phyloP scores from a whole-genome alignment of 2,329 filamentous ascomycete species.

The Calycina herbarum region DNA sequence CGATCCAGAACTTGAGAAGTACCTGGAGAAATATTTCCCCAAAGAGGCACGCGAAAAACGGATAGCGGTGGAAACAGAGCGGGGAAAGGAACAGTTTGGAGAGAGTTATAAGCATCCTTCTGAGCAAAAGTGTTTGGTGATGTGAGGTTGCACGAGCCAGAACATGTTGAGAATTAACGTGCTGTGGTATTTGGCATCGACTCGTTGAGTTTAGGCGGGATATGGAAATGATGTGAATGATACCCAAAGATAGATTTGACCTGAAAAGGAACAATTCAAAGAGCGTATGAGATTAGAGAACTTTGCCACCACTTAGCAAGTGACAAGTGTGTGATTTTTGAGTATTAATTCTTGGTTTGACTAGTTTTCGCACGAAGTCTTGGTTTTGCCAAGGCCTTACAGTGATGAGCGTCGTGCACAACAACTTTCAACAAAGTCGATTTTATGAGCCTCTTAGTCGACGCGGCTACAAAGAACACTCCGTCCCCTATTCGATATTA shows the following conservation, averaged over 20 bases:
- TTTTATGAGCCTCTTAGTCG: too few relatives aligned
- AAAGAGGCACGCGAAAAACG: slow-evolving; percentile 68
- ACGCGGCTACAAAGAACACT: too few relatives aligned
- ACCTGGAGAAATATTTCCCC: slow-evolving; percentile 74
- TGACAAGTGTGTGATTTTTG: background rate
- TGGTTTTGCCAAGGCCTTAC: too few relatives aligned
- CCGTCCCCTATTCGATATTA: too few relatives aligned
- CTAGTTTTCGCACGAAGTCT: too few relatives aligned
- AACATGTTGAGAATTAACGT: too few relatives aligned
- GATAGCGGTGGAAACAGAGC: slow-evolving; percentile 70
- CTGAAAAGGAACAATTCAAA: background rate
- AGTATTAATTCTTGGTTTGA: too few relatives aligned
- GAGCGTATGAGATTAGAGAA: background rate
- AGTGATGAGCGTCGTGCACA: too few relatives aligned
- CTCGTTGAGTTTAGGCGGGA: background rate
- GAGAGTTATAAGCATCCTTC: slow-evolving; percentile 56
- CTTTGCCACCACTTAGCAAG: background rate
- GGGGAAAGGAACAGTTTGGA: slow-evolving; percentile 72
- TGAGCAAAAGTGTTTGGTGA: slow-evolving; percentile 57
- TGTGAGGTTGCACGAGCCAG: slow-evolving; percentile 43
- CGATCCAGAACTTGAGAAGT: slow-evolving; percentile 66
- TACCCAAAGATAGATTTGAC: slow-evolving; percentile 1
- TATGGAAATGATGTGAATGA: background rate
- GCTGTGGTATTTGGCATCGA: background rate
- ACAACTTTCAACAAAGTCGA: too few relatives aligned